Evolutionary conservation across 768 basidiomycete species (phyloP).

Genomic region (Panaeolus cyanescens): DNA sequence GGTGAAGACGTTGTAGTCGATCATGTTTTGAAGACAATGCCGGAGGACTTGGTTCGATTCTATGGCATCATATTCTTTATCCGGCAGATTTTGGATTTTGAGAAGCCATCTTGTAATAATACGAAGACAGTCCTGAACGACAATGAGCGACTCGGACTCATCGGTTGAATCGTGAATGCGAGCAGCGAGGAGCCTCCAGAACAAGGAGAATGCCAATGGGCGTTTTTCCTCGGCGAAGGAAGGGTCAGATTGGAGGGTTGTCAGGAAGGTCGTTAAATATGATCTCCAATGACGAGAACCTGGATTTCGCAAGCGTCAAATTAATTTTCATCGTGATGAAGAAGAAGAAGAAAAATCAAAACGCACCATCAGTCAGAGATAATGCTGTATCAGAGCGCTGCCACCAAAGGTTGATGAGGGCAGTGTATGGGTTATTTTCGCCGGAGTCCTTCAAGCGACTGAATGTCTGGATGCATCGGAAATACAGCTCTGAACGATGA

Average conservation of each 20-base stretch:
- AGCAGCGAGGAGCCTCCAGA: background rate
- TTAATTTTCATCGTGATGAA: background rate
- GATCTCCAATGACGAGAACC: background rate
- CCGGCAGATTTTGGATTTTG: background rate
- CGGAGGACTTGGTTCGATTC: background rate
- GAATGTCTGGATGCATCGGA: background rate
- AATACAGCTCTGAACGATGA: background rate
- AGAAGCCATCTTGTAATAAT: background rate
- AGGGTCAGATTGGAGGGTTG: background rate
- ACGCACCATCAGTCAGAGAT: background rate
- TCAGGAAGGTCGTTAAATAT: background rate
- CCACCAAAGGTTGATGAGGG: background rate
- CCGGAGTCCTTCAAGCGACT: background rate
- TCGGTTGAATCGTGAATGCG: background rate
- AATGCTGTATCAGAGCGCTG: background rate
- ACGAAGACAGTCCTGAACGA: background rate
- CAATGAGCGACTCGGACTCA: background rate
- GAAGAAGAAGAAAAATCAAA: background rate
- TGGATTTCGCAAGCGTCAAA: background rate
- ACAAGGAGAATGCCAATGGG: background rate
- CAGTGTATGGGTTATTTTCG: background rate
- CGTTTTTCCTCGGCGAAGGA: background rate
- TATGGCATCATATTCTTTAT: background rate
- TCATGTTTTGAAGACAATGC: background rate
- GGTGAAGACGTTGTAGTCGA: background rate